phyloP scores from a whole-genome alignment of 805 yeast genomes.

The Cyberlindnera suaveolens region DNA sequence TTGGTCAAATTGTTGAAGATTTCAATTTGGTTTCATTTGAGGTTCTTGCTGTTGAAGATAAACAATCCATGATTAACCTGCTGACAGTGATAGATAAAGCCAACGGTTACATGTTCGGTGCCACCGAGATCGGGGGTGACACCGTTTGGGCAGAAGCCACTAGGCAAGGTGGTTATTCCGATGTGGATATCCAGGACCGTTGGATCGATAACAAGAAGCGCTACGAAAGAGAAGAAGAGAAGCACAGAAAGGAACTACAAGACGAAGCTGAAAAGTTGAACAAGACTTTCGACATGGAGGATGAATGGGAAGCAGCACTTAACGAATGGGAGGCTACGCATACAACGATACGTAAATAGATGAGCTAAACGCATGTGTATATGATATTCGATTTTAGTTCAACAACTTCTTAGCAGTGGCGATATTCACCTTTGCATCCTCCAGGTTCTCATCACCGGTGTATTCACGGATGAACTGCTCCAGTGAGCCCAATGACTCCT shows the following conservation, averaged over 20 bases:
- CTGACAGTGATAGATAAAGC: conserved; percentile 81
- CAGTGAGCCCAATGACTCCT: conserved; percentile 32
- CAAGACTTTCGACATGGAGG: conserved; percentile 48
- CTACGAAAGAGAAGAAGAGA: conserved; percentile 61
- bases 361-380: neutral
- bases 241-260: conserved; percentile 36
- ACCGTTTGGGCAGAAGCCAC: conserved; percentile 96
- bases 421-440: conserved; percentile 23
- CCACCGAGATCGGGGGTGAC: conserved; percentile 95
- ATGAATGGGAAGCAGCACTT: conserved; percentile 65
- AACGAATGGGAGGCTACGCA: conserved; percentile 50
- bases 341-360: conserved; percentile 20
- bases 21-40: conserved; percentile 84
- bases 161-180: conserved; percentile 62
- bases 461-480: conserved; percentile 32
- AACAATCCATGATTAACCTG: conserved; percentile 81
- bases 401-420: conserved; percentile 23
- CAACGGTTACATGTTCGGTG: conserved; percentile 88
- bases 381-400: neutral
- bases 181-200: conserved; percentile 78
- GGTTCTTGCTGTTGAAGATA: conserved; percentile 87
- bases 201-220: conserved; percentile 84
- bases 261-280: conserved; percentile 34
- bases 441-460: conserved; percentile 28
- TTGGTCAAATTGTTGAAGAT: conserved; percentile 81